phyloP scores from a whole-genome alignment of 345 rosid genomes.

The Salix arbutifolia region DNA sequence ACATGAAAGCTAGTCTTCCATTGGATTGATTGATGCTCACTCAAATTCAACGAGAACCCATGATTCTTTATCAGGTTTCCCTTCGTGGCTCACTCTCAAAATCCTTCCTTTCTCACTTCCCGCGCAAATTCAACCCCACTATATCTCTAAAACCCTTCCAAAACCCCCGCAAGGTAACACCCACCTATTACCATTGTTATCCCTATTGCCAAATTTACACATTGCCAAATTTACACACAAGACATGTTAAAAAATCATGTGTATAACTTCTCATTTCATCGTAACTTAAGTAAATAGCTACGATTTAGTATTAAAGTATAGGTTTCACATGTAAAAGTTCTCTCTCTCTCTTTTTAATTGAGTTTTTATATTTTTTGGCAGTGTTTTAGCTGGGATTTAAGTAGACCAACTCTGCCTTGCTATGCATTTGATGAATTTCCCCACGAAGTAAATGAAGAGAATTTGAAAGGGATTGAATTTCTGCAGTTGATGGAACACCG shows the following conservation, averaged over 20 bases:
- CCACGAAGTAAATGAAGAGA: constrained; percentile 22
- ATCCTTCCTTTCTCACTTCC: constrained; percentile 25
- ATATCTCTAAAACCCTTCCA: constrained; percentile 12
- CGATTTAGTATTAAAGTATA: neutral
- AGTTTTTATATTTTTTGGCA: constrained; percentile 6
- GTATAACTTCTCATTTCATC: neutral
- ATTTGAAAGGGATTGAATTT: constrained; percentile 23
- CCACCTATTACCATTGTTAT: neutral
- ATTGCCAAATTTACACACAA: neutral
- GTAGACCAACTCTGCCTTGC: constrained; percentile 21
- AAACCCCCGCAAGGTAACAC: constrained; percentile 26
- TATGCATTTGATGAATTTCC: constrained; percentile 30
- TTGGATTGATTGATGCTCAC: neutral
- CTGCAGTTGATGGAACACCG: constrained; percentile 35
- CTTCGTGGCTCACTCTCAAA: constrained; percentile 29
- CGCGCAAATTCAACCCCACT: constrained; percentile 21
- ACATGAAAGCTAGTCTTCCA: neutral
- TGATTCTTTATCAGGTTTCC: constrained; percentile 31
- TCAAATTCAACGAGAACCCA: neutral
- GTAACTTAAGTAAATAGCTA: neutral
- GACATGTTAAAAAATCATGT: neutral
- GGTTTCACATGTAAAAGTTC: neutral
- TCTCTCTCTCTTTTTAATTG: neutral
- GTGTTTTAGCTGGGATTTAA: constrained; percentile 31
- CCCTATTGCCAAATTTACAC: neutral